Evolutionary conservation across 2,329 filamentous ascomycete genomes (phyloP), one percentile per base, ranked within the genome.

Genomic region (Plenodomus tracheiphilus): DNA sequence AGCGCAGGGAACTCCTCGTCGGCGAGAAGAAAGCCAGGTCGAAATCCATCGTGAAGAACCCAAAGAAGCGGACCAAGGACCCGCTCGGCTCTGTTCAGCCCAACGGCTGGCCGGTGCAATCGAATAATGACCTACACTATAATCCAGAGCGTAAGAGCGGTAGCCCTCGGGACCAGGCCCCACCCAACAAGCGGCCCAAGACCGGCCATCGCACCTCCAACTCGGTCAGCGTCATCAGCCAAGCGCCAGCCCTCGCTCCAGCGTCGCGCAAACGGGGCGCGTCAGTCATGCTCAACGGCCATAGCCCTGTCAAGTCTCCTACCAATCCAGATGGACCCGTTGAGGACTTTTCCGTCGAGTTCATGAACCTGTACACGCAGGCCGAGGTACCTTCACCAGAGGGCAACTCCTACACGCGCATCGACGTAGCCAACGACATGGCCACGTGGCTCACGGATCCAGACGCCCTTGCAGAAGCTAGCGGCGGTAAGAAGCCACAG

Each of bases 11-110:
- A 61, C 75, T 80, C 58, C 78, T 80, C 52, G 79, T 83, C 52
- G 74, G 74, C 15, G 76, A 80, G 54, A 66, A 62, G 85, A 91
- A 70, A 85, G 87, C 74, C 89, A 89, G 75, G 62, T 83, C 49
- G 89, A 92, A 91, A 53, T 84, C 86, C 8, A 81, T 86, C 6
- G 79, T 88, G 11, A 96, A 96, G 71, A 87, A 82, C 68, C 88
- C 91, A 68, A 96, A 92, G 78, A 97, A 95, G 79, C 96, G 92
- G 74, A 73, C 82, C 32, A 95, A 91, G 69, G 89, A 91, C 42
- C 65, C 69, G 21, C 66, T 71, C 21, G 85, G 85, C 37, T 62
- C 73, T 15, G 71, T 86, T 25, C 82, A 85, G 62, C 75, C 85
- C 42, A 92, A 91, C 66, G 88, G 88, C 42, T 85, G 77, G 76